Conservation (phyloP, 176 grass and related monocot genomes). For the Poa pratensis region DNA sequence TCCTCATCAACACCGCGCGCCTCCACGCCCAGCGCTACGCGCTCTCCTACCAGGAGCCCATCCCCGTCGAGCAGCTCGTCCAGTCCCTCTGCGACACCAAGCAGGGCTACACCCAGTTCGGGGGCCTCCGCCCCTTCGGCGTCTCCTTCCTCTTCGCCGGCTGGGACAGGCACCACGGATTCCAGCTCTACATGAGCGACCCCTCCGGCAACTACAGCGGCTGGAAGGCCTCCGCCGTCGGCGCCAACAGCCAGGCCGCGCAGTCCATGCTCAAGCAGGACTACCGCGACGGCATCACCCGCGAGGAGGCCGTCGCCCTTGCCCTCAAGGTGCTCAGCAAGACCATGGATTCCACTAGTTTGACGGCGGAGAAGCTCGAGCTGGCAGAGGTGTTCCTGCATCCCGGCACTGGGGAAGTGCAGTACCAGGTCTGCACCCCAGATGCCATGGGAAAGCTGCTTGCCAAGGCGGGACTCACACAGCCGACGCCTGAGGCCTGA, state of each 20-base stretch:
- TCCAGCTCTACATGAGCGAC: slow-evolving; percentile 96
- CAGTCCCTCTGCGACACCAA: slow-evolving; percentile 95
- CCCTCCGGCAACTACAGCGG: slow-evolving; percentile 89
- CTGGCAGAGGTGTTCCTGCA: slow-evolving; percentile 62
- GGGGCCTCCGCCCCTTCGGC: slow-evolving; percentile 88
- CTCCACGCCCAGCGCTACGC: slow-evolving; percentile 93
- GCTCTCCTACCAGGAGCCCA: slow-evolving; percentile 88
- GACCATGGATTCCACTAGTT: slow-evolving; percentile 92
- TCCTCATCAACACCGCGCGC: slow-evolving; percentile 90
- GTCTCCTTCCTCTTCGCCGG: slow-evolving; percentile 95
- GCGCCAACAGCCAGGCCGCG: slow-evolving; percentile 90
- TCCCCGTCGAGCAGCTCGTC: slow-evolving; percentile 91
- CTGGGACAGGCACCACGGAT: slow-evolving; percentile 82
- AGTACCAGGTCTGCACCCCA: neutral
- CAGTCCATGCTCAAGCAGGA: slow-evolving; percentile 98
- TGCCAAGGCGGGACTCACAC: slow-evolving; percentile 41
- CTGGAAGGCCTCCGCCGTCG: slow-evolving; percentile 86
- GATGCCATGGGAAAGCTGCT: neutral
- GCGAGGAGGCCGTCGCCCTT: slow-evolving; percentile 80
- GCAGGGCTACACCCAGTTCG: slow-evolving; percentile 95
- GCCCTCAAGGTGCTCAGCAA: slow-evolving; percentile 91
- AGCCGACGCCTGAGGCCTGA: slow-evolving; percentile 57
- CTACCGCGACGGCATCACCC: slow-evolving; percentile 78
- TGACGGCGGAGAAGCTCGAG: slow-evolving; percentile 84
- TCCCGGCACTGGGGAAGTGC: neutral